Evolutionary conservation across 805 yeast genomes (phyloP).

Genomic region (Ogataea saltuana): DNA sequence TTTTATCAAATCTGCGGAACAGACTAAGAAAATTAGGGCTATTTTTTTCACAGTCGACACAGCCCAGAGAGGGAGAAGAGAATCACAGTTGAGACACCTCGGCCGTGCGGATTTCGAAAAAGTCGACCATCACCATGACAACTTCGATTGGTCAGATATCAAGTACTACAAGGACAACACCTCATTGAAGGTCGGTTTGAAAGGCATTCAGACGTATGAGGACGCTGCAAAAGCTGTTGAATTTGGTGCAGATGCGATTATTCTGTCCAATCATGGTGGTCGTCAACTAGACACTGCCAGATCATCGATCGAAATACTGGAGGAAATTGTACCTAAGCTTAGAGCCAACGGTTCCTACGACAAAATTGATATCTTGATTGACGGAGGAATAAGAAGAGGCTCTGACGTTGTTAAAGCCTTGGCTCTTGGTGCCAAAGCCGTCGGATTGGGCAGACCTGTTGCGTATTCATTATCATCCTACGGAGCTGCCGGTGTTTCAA

Average conservation of each 20-base stretch:
- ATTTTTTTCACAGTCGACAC: slow-evolving; percentile 85
- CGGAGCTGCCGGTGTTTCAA: slow-evolving; percentile 46
- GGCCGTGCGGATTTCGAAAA: slow-evolving; percentile 4
- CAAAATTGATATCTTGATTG: slow-evolving; percentile 35
- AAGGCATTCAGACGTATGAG: slow-evolving; percentile 63
- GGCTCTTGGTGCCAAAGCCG: slow-evolving; percentile 40
- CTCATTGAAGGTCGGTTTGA: slow-evolving; percentile 45
- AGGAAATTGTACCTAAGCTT: slow-evolving; percentile 45
- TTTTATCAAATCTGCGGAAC: slow-evolving; percentile 64
- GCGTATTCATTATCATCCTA: slow-evolving; percentile 13
- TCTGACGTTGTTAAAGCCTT: slow-evolving; percentile 38
- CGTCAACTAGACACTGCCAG: slow-evolving; percentile 61
- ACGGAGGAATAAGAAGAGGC: slow-evolving; percentile 41
- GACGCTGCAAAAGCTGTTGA: slow-evolving; percentile 58
- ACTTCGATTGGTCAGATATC: slow-evolving; percentile 63
- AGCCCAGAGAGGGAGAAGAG: slow-evolving; percentile 81
- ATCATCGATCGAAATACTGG: slow-evolving; percentile 58
- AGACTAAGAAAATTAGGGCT: slow-evolving; percentile 56
- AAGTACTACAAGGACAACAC: slow-evolving; percentile 41
- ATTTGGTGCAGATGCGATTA: slow-evolving; percentile 58
- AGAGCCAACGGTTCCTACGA: slow-evolving; percentile 37
- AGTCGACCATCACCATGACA: slow-evolving; percentile 38
- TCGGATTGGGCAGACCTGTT: slow-evolving; percentile 37
- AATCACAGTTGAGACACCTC: slow-evolving; percentile 46
- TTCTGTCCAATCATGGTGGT: slow-evolving; percentile 73